phyloP scores from a whole-genome alignment of 352 stramenopile species.

The Phytopythium oedochilum region DNA sequence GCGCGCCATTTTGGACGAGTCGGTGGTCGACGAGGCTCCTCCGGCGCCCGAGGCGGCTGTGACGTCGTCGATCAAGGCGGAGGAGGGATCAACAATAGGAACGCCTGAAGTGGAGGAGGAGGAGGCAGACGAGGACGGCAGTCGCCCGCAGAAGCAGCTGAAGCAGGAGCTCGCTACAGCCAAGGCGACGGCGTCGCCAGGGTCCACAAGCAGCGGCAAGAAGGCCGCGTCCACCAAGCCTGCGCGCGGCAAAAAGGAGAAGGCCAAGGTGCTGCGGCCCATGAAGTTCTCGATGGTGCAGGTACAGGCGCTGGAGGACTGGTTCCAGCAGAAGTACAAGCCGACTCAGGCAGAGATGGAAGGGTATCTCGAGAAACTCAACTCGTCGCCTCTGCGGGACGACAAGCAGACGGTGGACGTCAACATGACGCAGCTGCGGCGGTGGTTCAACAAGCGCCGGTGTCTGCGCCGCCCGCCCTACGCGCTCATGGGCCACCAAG shows the following conservation, averaged over 20 bases:
- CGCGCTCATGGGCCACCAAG: constrained; percentile 78
- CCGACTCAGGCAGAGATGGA: constrained; percentile 79
- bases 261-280: constrained; percentile 48
- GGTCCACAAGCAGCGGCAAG: background rate
- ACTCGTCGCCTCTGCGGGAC: constrained; percentile 64
- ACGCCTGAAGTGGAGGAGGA: constrained; percentile 6
- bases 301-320: constrained; percentile 68
- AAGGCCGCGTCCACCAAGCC: background rate
- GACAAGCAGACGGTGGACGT: constrained; percentile 76
- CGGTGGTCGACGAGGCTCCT: constrained; percentile 37
- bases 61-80: constrained; percentile 21
- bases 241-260: constrained; percentile 18
- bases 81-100: constrained; percentile 12
- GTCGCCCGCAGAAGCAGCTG: background rate
- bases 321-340: constrained; percentile 88
- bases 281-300: constrained; percentile 89
- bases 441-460: constrained; percentile 85
- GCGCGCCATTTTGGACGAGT: constrained; percentile 37
- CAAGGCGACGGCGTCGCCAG: background rate
- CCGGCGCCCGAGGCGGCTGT: constrained; percentile 8
- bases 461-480: constrained; percentile 79
- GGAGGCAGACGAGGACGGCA: background rate
- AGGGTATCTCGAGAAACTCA: constrained; percentile 60
- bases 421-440: constrained; percentile 82
- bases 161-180: constrained; percentile 1